phyloP scores from a whole-genome alignment of 163 green algal genomes.

The Scenedesmus sp. region DNA sequence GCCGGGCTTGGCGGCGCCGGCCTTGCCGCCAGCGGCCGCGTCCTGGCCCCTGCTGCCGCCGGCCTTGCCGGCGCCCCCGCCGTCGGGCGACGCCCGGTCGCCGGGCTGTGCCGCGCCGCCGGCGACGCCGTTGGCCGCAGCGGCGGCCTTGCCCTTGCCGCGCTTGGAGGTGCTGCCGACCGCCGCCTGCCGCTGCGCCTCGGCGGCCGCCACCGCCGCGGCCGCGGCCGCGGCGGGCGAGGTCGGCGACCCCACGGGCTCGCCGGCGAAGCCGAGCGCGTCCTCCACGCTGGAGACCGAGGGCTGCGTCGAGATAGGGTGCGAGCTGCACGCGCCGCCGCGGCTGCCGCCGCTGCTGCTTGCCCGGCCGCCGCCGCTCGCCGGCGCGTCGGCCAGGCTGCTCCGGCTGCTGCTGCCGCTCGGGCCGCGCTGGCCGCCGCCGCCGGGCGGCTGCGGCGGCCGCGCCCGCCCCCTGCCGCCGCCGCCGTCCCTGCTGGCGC shows the following conservation, averaged over 20 bases:
- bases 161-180: constrained; percentile 3
- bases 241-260: not conserved
- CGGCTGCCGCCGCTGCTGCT: constrained; percentile 19
- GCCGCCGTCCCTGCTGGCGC: too few relatives aligned
- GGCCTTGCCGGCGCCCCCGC: too few relatives aligned
- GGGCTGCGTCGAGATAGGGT: constrained; percentile 1
- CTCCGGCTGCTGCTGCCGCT: constrained; percentile 20
- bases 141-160: constrained; percentile 14
- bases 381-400: constrained; percentile 5
- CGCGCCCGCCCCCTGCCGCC: not conserved
- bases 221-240: constrained; percentile 7
- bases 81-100: too few relatives aligned
- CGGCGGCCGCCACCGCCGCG: not conserved
- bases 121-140: too few relatives aligned
- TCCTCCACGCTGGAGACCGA: constrained; percentile 11
- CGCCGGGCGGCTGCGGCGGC: constrained; percentile 8
- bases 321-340: not conserved
- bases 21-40: not conserved
- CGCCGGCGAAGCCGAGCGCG: not conserved
- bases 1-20: too few relatives aligned
- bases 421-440: not conserved
- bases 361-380: not conserved
- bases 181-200: too few relatives aligned
- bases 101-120: too few relatives aligned
- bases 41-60: too few relatives aligned